Base-by-base conservation (phyloP, 306 rosid species). In the Neltuma alba region DNA sequence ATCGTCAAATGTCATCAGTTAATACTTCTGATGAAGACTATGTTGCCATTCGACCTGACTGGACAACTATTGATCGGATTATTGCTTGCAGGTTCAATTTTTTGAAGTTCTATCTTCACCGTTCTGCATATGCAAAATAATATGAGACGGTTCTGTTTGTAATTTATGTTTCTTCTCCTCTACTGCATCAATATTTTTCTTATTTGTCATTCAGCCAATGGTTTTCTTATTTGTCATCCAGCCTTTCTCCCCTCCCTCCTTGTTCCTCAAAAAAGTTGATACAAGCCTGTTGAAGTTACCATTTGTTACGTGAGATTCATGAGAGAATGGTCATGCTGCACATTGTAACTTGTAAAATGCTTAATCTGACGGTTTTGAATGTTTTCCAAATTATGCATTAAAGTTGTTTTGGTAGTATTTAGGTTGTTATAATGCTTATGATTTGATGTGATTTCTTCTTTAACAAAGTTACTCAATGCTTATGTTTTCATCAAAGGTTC, bases 1-100 rank as follows among this genome's bases (percentile, higher is more conserved):
- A 91, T 69, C 89, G 88, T 79, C 95, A 91, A 80, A 82, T 70
- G 87, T 79, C 77, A 34, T 82, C 85, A 6, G 81, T 38, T 71
- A 88, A 85, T 73, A 87, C 85, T 52, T 77, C 86, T 23, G 95
- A 88, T n/a, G 95, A 91, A 28, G 95, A 91, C 16, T 91, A 72
- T 82, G 92, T 91, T 48, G 91, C 95, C 38, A 82, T 91, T 74
- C 89, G 95, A 80, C 92, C 92, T 12, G 95, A 91, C 70, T 91
- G 95, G 95, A 88, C 95, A 36, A 87, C 91, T 4, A 91, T 91
- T 69, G 92, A 91, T 76, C 87, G 92, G 63, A 82, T 91, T 42
- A 72, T 91, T 79, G 91, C 92, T 76, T 87, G 91, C 95, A 91
- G 95, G 95, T 90, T 73, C 55, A 65, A 74, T 63, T n/a, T 71